Evolutionary conservation across 1,284 basidiomycete species (phyloP), one percentile per base, ranked within the genome.

Genomic region (Ustilago loliicola): DNA sequence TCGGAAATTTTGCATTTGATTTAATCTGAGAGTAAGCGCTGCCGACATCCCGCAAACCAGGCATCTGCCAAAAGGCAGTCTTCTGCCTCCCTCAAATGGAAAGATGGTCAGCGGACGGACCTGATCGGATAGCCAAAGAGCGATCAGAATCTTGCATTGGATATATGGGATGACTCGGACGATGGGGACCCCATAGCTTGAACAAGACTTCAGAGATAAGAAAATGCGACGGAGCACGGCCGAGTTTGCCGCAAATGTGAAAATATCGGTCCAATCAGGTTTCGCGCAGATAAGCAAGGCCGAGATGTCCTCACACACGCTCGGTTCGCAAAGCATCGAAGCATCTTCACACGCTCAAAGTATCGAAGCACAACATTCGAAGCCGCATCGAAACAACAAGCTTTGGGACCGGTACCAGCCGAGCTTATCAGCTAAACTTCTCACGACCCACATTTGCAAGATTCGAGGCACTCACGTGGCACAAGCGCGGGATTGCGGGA

Each of bases 201-300:
- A 38, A 40, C 21, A n/a, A 47, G n/a, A 30, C n/a, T 32, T 21
- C 27, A 65, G 53, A 62, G 61, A 64, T 52, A 64, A 65, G 63
- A 57, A 57, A 23, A 13, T 10, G 7, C 5, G 38, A 40, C 42
- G 42, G 21, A 34, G 23, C 15, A 53, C 63, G 63, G 63, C 63
- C 63, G 63, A 65, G 56, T 65, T 65, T 47, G 38, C 63, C 27
- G 48, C 38, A 3, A 3, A 21, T 34, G 47, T 27, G 29, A 40
- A 56, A 56, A 51, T 11, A 27, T 38, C 50, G 30, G 19, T 30
- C 62, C 62, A 64, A 57, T 57, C 54, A 64, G 27, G 29, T 19
- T 11, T 42, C 19, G 25, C 34, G 34, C 51, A 56, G 62, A 64
- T 64, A 64, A 64, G 54, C 21, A 57, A n/a, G 10, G 21, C 25